Conservation (phyloP, 306 rosid species). For the Castanea mollissima region DNA sequence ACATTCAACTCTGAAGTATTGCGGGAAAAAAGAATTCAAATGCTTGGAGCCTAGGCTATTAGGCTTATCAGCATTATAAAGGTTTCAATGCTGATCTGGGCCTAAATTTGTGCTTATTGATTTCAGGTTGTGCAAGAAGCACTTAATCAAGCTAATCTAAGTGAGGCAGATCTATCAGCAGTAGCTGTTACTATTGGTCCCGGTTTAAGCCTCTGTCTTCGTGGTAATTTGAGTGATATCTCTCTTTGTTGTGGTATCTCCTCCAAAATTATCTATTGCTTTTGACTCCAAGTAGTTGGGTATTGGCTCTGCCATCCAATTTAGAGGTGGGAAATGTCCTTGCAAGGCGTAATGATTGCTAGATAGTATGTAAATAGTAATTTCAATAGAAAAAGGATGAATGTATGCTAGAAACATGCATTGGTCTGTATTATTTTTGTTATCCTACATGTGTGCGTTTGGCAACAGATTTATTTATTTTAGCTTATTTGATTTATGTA, state of each 20-base stretch:
- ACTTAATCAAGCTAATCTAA: slow-evolving; percentile 73
- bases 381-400: neutral
- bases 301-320: neutral
- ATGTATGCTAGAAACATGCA: neutral
- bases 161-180: slow-evolving; percentile 79
- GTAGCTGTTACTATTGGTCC: slow-evolving; percentile 98
- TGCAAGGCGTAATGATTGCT: neutral
- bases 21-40: neutral
- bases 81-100: neutral
- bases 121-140: slow-evolving; percentile 90
- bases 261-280: neutral
- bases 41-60: neutral
- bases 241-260: neutral
- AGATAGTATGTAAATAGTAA: neutral
- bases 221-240: slow-evolving; percentile 51
- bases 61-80: neutral
- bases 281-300: neutral
- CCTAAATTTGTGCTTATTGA: slow-evolving; percentile 26
- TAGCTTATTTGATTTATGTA: no score
- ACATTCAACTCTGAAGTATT: neutral
- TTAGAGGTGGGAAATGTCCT: neutral
- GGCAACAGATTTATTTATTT: no score
- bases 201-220: slow-evolving; percentile 95
- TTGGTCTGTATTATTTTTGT: neutral
- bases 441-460: neutral